phyloP scores from a whole-genome alignment of 2,329 filamentous ascomycete species.

The Neospermospora avenae region DNA sequence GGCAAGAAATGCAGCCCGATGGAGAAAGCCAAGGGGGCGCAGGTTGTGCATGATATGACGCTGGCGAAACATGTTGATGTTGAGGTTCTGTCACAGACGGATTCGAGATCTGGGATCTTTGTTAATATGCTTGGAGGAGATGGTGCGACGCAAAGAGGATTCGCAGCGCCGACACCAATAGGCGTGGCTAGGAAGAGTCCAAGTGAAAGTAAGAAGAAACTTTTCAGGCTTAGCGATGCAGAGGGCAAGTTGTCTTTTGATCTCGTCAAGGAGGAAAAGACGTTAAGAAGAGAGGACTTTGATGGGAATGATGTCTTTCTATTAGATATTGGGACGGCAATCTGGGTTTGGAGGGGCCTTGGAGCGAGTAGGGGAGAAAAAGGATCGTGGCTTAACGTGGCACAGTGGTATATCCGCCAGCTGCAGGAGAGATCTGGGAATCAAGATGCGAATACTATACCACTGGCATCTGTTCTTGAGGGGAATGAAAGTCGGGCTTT shows the following conservation, averaged over 20 bases:
- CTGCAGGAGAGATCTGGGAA: slow-evolving; percentile 25
- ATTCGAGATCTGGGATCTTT: slow-evolving; percentile 52
- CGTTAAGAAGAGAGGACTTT: slow-evolving; percentile 47
- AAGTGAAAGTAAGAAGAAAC: slow-evolving; percentile 35
- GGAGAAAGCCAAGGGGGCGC: slow-evolving; percentile 66
- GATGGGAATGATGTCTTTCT: slow-evolving; percentile 61
- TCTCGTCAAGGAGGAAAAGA: slow-evolving; percentile 52
- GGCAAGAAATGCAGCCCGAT: slow-evolving; percentile 62
- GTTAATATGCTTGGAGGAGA: slow-evolving; percentile 54
- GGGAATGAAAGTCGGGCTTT: slow-evolving; percentile 55
- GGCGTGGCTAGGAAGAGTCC: slow-evolving; percentile 26
- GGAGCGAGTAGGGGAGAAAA: slow-evolving; percentile 57
- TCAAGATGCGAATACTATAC: slow-evolving; percentile 34
- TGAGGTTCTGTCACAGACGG: slow-evolving; percentile 60
- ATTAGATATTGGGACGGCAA: slow-evolving; percentile 52
- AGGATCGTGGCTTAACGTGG: slow-evolving; percentile 56
- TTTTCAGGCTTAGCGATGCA: slow-evolving; percentile 63
- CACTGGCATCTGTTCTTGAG: slow-evolving; percentile 55
- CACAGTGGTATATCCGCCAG: slow-evolving; percentile 50
- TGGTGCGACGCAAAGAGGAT: slow-evolving; percentile 40
- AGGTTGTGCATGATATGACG: slow-evolving; percentile 63
- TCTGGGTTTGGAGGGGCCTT: slow-evolving; percentile 67
- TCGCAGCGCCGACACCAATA: slow-evolving; percentile 44
- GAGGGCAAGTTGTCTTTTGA: slow-evolving; percentile 55
- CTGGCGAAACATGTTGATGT: slow-evolving; percentile 62